Conservation (phyloP, 2,329 filamentous ascomycete species). For the Ophiosphaerella herpotricha region DNA sequence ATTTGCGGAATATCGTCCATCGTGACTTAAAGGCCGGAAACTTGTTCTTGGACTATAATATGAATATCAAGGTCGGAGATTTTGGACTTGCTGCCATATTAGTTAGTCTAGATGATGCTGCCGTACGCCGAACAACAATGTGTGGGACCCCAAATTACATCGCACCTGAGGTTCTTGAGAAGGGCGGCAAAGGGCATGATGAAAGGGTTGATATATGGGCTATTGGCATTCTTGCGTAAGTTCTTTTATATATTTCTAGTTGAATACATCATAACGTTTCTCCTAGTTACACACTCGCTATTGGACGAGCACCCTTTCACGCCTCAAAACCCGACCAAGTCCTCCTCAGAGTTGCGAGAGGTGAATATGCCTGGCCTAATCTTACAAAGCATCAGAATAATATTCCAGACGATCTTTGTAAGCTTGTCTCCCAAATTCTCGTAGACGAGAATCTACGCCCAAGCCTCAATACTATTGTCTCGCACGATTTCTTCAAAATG, state of each 20-base stretch:
- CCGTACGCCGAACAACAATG: slow-evolving; percentile 80
- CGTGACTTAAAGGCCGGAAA: slow-evolving; percentile 98
- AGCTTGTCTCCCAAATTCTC: slow-evolving; percentile 76
- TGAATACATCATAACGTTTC: slow-evolving; percentile 28
- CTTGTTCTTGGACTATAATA: slow-evolving; percentile 88
- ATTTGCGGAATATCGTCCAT: slow-evolving; percentile 93
- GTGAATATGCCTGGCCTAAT: slow-evolving; percentile 80
- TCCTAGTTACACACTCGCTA: slow-evolving; percentile 86
- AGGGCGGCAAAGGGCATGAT: slow-evolving; percentile 91
- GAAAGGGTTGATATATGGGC: slow-evolving; percentile 99
- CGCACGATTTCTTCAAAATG: slow-evolving; percentile 77
- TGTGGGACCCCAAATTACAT: slow-evolving; percentile 99
- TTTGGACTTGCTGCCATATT: slow-evolving; percentile 93
- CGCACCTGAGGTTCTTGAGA: slow-evolving; percentile 92
- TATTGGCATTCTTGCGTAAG: slow-evolving; percentile 90
- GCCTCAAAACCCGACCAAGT: slow-evolving; percentile 87
- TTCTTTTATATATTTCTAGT: slow-evolving; percentile 14
- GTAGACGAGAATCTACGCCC: slow-evolving; percentile 76
- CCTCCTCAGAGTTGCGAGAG: slow-evolving; percentile 68
- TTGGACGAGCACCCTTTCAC: slow-evolving; percentile 95
- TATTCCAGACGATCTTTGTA: slow-evolving; percentile 76
- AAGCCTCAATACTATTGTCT: slow-evolving; percentile 75
- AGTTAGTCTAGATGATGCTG: slow-evolving; percentile 84
- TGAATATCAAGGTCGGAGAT: slow-evolving; percentile 98
- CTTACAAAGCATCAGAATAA: slow-evolving; percentile 67